Conservation (phyloP, 2,329 filamentous ascomycete genomes). For the Monosporascus ibericus region DNA sequence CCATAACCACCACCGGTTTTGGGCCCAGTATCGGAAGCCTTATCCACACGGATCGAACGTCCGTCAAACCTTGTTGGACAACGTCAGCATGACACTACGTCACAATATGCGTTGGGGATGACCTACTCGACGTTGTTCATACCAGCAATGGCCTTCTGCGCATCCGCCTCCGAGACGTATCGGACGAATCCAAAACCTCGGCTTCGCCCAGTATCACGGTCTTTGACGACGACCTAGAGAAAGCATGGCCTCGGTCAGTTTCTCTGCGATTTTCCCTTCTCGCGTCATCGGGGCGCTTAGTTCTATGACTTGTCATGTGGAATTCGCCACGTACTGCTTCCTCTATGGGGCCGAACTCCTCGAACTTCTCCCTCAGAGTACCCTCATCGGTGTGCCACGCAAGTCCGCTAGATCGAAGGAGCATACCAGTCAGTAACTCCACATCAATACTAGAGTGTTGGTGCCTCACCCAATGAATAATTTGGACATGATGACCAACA, state of each 20-base stretch:
- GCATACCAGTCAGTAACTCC: conserved; percentile 3
- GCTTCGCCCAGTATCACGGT: conserved; percentile 92
- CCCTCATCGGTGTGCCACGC: conserved; percentile 96
- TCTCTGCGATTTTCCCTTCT: background rate
- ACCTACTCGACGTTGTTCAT: conserved; percentile 91
- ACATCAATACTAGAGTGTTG: conserved; percentile 4
- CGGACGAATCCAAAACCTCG: conserved; percentile 97
- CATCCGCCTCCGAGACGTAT: conserved; percentile 70
- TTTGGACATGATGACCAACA: conserved; percentile 66
- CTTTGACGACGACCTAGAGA: conserved; percentile 86
- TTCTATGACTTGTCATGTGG: conserved; percentile 1
- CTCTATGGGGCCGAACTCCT: conserved; percentile 83
- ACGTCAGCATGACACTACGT: conserved; percentile 7
- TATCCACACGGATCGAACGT: conserved; percentile 90
- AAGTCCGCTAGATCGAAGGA: conserved; percentile 62
- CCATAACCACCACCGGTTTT: conserved; percentile 52
- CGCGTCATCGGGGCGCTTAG: background rate
- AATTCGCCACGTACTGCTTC: conserved; percentile 72
- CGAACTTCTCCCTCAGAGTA: conserved; percentile 83
- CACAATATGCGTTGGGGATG: background rate
- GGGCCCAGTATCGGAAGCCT: conserved; percentile 75
- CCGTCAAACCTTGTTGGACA: conserved; percentile 70
- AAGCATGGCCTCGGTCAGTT: background rate
- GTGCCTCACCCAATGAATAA: conserved; percentile 82
- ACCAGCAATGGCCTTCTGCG: conserved; percentile 65